A percentile compares a stretch with the other conserved stretches of the same genome.
Conservation (phyloP, 441 rosid genomes). For the Manihot esculenta region DNA sequence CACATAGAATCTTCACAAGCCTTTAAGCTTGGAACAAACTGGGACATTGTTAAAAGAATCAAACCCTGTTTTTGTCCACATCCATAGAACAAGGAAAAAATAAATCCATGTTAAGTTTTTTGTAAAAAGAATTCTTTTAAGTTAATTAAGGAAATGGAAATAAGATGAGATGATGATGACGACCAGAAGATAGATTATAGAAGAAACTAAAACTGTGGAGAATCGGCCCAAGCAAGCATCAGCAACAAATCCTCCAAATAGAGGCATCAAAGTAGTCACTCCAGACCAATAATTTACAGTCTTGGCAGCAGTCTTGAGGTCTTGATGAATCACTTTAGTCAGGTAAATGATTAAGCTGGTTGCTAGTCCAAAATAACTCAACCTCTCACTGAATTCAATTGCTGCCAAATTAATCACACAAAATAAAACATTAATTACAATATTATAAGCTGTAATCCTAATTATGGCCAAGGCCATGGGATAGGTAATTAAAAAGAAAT, state of each 20-base stretch:
- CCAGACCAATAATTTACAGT: constrained; percentile 69
- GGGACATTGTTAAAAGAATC: constrained; percentile 51
- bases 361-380: constrained; percentile 54
- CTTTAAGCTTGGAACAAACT: constrained; percentile 59
- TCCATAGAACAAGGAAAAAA: not conserved
- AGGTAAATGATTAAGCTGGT: constrained; percentile 65
- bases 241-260: constrained; percentile 69
- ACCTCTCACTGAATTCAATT: no score
- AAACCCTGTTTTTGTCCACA: constrained; percentile 49
- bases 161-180: not conserved
- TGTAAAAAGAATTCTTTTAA: no score
- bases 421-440: not conserved
- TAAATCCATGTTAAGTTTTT: no score
- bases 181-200: constrained; percentile 53
- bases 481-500: no score
- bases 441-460: no score
- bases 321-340: constrained; percentile 64
- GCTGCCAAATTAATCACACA: constrained; percentile 10
- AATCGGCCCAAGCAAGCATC: constrained; percentile 71
- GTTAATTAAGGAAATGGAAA: not conserved
- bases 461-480: no score
- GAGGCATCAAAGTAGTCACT: constrained; percentile 34
- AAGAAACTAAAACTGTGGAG: constrained; percentile 47
- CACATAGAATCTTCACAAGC: constrained; percentile 51
- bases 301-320: constrained; percentile 59